Conservation (phyloP, 208 protist species). For the Leishmania aethiopica region DNA sequence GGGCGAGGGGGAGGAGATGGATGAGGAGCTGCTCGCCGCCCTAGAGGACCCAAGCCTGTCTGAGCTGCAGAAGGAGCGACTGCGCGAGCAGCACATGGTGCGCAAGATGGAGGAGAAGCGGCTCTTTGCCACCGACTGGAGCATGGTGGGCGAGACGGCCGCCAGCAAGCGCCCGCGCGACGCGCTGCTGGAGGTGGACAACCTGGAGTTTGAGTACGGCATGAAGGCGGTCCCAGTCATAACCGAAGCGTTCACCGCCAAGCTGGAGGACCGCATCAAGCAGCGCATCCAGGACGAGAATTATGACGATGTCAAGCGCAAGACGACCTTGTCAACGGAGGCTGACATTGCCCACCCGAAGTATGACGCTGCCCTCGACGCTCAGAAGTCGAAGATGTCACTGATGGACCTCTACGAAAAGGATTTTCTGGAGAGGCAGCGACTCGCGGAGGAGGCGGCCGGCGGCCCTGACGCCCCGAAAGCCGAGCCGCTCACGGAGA, state of each 20-base stretch:
- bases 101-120: constrained; percentile 78
- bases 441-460: constrained; percentile 58
- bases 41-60: constrained; percentile 71
- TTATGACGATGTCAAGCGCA: constrained; percentile 86
- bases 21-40: constrained; percentile 68
- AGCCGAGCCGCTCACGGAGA: constrained; percentile 87
- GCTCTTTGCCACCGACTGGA: constrained; percentile 79
- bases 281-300: constrained; percentile 76
- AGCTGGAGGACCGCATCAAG: constrained; percentile 89
- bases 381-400: constrained; percentile 90
- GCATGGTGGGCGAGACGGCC: constrained; percentile 82
- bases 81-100: constrained; percentile 69
- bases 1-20: constrained; percentile 37
- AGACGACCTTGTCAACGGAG: constrained; percentile 46
- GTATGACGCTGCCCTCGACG: constrained; percentile 64
- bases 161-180: constrained; percentile 79
- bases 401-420: constrained; percentile 94
- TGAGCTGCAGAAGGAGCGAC: constrained; percentile 69
- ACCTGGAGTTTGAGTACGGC: constrained; percentile 89
- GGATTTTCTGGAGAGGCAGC: constrained; percentile 84
- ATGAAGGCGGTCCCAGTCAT: constrained; percentile 88
- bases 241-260: constrained; percentile 80
- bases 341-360: constrained; percentile 63
- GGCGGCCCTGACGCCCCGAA: constrained; percentile 36
- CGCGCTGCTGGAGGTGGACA: constrained; percentile 81